Base-by-base conservation (phyloP, 1,284 basidiomycete genomes). In the Leccinum variabile region DNA sequence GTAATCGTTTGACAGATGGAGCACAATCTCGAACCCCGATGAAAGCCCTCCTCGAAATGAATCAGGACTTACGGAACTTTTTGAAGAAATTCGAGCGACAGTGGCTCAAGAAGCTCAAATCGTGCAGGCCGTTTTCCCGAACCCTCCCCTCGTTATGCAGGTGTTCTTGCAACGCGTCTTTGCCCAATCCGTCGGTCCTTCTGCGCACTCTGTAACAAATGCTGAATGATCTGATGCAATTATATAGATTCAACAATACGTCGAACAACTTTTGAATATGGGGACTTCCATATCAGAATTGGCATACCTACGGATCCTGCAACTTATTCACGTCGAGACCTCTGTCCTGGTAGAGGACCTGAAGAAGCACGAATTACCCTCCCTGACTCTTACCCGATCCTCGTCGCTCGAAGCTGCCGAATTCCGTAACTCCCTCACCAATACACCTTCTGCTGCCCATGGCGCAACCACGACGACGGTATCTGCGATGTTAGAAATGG, bases 101-200 rank as follows among this genome's bases (percentile, higher is more conserved):
- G 95, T 98, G 22, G 92, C 91, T 41, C 94, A 97, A 68, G 97
- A 99, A 76, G 92, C 94, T 0, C 95, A 98, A 73, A 99, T 99
- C 64, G 96, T 99, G 53, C 95, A 97, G 73, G 97, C 95, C 2
- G 97, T 99, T 4, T 99, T 99, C 76, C 97, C 97, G 0, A 95
- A 95, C 68, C 97, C 97, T 10, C 87, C 92, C 9, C 86, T 95
- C n/a, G 97, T 99, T 14, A 97, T 99, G 95, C 95, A 98, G 76
- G 96, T 98, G 7, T 99, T 99, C 77, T 77, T 99, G 49, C 97
- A 98, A 74, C 85, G 97, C 44, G 94, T 99, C 0, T 99, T 99
- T 77, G 97, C 96, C 0, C 97, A 99, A 81, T 95, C 96, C 25
- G 95, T 96, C 72, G 70, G 90, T 76, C 46, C 35, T 49, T 54